A percentile compares a stretch with the other conserved stretches of the same genome.
These are phyloP conservation scores for Ulota crispa DNA, from an alignment of 225 moss, liverwort and hornwort genomes.

Conservation along the genomic window DNA sequence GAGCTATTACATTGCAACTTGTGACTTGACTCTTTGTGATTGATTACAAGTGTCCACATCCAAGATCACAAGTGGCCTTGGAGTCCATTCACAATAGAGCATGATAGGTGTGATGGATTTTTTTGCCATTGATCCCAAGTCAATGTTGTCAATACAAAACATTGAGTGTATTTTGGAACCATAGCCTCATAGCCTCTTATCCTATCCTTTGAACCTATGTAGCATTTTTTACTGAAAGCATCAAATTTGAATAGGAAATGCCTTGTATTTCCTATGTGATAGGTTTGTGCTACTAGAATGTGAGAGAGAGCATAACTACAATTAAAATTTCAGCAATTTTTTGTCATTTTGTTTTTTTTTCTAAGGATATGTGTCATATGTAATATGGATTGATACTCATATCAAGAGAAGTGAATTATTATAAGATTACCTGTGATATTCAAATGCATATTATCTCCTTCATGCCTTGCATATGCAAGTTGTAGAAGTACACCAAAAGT, in stretches of 20 bases:
- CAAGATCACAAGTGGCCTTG: no score
- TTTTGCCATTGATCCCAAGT: not conserved
- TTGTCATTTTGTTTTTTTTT: not conserved
- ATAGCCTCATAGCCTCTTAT: not conserved
- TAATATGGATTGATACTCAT: not conserved
- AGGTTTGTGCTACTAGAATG: not conserved
- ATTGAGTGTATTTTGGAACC: not conserved
- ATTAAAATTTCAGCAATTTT: not conserved
- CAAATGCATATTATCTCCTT: slow-evolving; percentile 13
- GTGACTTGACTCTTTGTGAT: not conserved
- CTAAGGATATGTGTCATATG: not conserved
- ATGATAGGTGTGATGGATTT: no score
- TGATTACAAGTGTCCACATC: no score
- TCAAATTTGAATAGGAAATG: not conserved
- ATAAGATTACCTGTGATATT: slow-evolving; percentile 17
- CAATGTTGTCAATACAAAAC: not conserved
- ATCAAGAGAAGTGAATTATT: not conserved
- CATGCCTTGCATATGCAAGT: slow-evolving; percentile 11
- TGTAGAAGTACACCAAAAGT: not conserved
- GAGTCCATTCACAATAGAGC: no score
- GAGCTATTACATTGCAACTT: not conserved
- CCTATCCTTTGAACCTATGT: not conserved
- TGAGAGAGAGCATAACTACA: not conserved
- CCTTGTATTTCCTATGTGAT: not conserved
- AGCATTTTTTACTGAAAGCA: not conserved